These are phyloP conservation scores for Stachybotrys echinatus DNA, from an alignment of 2,329 filamentous ascomycete genomes.

Conservation along the genomic window DNA sequence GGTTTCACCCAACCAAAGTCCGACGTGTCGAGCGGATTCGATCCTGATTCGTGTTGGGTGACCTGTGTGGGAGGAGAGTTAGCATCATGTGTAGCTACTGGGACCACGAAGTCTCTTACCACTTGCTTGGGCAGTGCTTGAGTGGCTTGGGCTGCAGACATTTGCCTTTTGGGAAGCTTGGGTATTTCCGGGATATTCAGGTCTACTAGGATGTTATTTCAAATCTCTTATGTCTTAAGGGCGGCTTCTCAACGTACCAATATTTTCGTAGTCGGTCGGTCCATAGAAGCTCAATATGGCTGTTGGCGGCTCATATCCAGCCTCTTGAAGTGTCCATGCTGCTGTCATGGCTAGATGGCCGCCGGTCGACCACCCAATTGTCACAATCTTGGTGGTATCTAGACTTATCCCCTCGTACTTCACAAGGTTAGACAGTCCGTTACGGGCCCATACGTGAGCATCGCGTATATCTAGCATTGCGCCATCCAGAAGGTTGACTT, in stretches of 20 bases:
- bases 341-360: background rate
- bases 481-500: constrained; percentile 37
- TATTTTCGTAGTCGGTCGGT: background rate
- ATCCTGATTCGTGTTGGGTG: background rate
- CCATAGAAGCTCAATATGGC: constrained; percentile 1
- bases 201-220: background rate
- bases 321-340: background rate
- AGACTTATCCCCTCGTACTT: background rate
- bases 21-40: background rate
- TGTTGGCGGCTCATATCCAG: background rate
- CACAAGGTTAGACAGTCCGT: background rate
- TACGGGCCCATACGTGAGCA: constrained; percentile 30
- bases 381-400: background rate
- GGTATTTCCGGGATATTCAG: background rate
- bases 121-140: background rate
- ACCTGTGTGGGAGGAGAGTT: background rate
- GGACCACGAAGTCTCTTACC: background rate
- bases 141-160: background rate
- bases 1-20: background rate
- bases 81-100: background rate
- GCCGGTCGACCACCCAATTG: background rate
- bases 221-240: background rate
- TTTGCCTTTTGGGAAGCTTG: background rate
- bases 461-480: constrained; percentile 39
- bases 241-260: background rate